Evolutionary conservation across 306 rosid genomes (phyloP), one percentile per base, ranked within the genome.

Genomic region (Medicago lupulina): DNA sequence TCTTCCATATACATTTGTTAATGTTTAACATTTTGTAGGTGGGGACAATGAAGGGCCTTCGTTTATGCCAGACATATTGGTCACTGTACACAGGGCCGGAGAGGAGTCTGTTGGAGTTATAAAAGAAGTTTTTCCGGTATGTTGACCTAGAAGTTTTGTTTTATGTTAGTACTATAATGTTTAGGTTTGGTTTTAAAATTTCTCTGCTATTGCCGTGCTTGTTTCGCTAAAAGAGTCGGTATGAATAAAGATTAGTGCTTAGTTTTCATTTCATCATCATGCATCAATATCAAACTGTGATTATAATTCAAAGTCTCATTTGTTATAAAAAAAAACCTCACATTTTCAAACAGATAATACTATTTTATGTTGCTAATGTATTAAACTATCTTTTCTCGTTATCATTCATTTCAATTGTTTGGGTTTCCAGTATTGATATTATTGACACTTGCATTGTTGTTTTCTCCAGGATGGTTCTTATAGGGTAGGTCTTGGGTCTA

Each of bases 111-210:
- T 84, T 61, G 99, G 98, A 70, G 73, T 87, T 47, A 83, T 89
- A 71, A 89, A 96, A 63, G 99, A 96, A 78, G 97, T 88, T 82
- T 97, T 96, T 55, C 67, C 87, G 96, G 99, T 96, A 90, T 61
- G 97, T 79, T 63, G 18, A 17, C 51, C 43, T 62, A 12, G 13
- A 64, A 61, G 9, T 25, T 63, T 75, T 74, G 34, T 63, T 53
- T 39, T 38, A 70, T 21, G 13, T 43, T 44, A 23, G 15, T 25
- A 41, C 46, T 15, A 46, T 67, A 19, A 28, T 13, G 44, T 43
- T 67, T 16, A 21, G 39, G 14, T 11, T 46, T 44, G 7, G 19
- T 14, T 67, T 46, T 44, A 21, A 4, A 13, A 14, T 46, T 23
- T 46, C 15, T 19, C 8, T 0, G 9, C 18, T 18, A 10, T 40